Evolutionary conservation across 2,329 filamentous ascomycete species (phyloP), one percentile per base, ranked within the genome.

Genomic region (Xylariaceae sp.): DNA sequence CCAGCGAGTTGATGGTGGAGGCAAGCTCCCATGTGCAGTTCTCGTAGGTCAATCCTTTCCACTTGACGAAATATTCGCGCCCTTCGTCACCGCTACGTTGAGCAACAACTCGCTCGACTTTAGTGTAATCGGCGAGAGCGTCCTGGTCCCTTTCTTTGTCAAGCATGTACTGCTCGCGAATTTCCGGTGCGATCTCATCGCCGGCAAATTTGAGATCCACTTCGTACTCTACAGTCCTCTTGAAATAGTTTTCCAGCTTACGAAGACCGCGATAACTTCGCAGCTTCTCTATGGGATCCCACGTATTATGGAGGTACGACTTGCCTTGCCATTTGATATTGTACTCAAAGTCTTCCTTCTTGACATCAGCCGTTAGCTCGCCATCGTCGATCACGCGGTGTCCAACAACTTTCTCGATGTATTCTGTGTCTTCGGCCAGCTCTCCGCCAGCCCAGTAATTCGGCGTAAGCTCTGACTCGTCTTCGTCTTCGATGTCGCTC

Each of bases 241-340:
- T 86, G 71, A 89, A 92, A 74, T 97, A 99, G 69, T 99, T 99
- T 66, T 97, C 94, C 7, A 99, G 80, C 53, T 92, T 91, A 45
- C 92, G 89, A 60, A 87, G 87, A 55, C 94, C 93, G 56, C 90
- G 89, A 66, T 87, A 88, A n/a, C 85, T 82, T 19, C 83, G 79
- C 28, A 97, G 81, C 17, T 78, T 81, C 50, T 89, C 85, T 53
- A 87, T 86, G 0, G 85, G 86, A 71, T 97, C 92, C 93, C 94
- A 99, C 0, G 91, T 96, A 51, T 95, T 89, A 74, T 99, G 94
- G 62, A 96, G 86, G 68, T 99, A 91, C 11, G 94, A 96, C 71
- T 91, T 90, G 60, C 87, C 90, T 71, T 97, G 90, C 94, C 95
- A 99, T 75, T 99, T 99, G 71, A 99, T 91, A 71, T 87, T 82